Base-by-base conservation (phyloP, 2,329 filamentous ascomycete species). In the Fusarium denticulatum region DNA sequence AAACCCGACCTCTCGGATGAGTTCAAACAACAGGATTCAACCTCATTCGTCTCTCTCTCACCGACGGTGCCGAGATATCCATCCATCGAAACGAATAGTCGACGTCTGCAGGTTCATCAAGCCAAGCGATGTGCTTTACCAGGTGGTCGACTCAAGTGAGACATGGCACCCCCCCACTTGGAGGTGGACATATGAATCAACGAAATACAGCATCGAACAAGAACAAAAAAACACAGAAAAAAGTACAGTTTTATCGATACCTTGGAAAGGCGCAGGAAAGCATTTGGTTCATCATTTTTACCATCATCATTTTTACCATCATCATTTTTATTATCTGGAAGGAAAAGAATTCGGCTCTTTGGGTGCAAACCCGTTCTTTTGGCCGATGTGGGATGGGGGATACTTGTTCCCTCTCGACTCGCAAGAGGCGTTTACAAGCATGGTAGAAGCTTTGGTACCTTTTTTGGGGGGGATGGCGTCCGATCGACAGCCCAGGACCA, bases 361-460 rank as follows among this genome's bases (percentile, higher is more conserved):
- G 46, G 76, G 76, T 77, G 76, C 76, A 71, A 78, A 77, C 76
- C 76, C 69, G 64, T 65, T 64, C 45, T 53, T 64, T 72, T 65
- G 59, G 43, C 52, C 55, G 55, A 66, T 61, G 46, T 69, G 67
- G 67, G 34, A 40, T 63, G 22, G 39, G 53, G 14, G n/a, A 26
- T 20, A 30, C 32, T 45, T 67, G 28, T 40, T 64, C 37, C 53
- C 52, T 37, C 64, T 55, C 45, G 57, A 59, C 43, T 49, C 50
- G 42, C 43, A 42, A 53, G 60, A 71, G 67, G 59, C 22, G 46
- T 55, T 55, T 60, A 37, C 36, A 42, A 46, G 28, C 30, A 43
- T 56, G 20, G 39, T 26, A 50, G 42, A 60, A 67, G 68, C 43
- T 61, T 34, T 57, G 67, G 67, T 73, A 59, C 70, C 69, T 71